Conservation (phyloP, 2,329 filamentous ascomycete species). For the Pyrenophora graminea region DNA sequence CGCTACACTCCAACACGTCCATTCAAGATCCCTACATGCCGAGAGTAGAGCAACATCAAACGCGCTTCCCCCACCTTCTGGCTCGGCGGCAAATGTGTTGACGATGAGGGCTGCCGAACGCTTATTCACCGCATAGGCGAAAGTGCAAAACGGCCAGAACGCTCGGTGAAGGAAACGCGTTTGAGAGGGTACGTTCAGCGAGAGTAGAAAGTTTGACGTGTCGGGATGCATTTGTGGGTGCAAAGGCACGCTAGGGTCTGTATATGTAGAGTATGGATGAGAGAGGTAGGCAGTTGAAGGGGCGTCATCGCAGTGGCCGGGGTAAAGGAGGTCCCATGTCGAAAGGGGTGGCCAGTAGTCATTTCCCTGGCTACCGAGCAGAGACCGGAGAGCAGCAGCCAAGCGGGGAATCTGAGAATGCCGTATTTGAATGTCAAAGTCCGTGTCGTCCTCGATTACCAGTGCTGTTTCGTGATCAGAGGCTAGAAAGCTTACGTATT, state of each 20-base stretch:
- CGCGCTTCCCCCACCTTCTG: slow-evolving; percentile 27
- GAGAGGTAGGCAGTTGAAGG: slow-evolving; percentile 21
- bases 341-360: slow-evolving; percentile 38
- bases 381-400: slow-evolving; percentile 21
- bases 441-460: slow-evolving; percentile 37
- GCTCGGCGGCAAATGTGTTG: slow-evolving; percentile 21
- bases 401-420: slow-evolving; percentile 26
- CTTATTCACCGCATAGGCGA: slow-evolving; percentile 47
- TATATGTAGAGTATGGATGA: slow-evolving; percentile 29
- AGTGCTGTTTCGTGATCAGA: slow-evolving; percentile 30
- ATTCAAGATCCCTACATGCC: slow-evolving; percentile 43
- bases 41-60: slow-evolving; percentile 48
- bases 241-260: slow-evolving; percentile 37
- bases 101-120: slow-evolving; percentile 39
- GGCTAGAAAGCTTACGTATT: slow-evolving; percentile 13
- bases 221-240: slow-evolving; percentile 28
- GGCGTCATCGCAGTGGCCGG: slow-evolving; percentile 49
- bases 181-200: slow-evolving; percentile 30
- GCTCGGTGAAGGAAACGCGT: slow-evolving; percentile 42
- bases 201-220: slow-evolving; percentile 33
- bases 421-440: slow-evolving; percentile 29
- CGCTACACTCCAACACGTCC: slow-evolving; percentile 43
- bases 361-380: slow-evolving; percentile 12
- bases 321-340: slow-evolving; percentile 47
- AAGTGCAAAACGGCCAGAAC: slow-evolving; percentile 47